Conservation (phyloP, 768 basidiomycete genomes). For the Lactarius quietus region DNA sequence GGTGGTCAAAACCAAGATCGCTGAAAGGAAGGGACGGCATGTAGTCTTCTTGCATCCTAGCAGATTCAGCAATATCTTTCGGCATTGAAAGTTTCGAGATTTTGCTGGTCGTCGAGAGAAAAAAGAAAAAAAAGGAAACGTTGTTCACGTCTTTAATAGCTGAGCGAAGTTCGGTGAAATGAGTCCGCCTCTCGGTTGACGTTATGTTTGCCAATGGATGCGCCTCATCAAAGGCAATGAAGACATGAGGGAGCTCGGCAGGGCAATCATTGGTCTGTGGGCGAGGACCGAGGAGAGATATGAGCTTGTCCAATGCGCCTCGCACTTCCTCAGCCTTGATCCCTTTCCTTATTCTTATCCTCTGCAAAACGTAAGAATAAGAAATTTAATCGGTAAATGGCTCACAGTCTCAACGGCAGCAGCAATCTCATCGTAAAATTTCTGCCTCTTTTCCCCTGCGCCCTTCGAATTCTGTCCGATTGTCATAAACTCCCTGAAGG, state of each 20-base stretch:
- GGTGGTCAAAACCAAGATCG: not conserved
- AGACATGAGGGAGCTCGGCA: too few relatives aligned
- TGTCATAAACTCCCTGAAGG: not conserved
- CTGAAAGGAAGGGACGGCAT: not conserved
- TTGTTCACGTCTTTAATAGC: not conserved
- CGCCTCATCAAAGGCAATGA: conserved; percentile 3
- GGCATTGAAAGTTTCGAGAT: too few relatives aligned
- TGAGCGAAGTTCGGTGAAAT: not conserved
- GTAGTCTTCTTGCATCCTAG: too few relatives aligned
- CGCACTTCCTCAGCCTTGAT: accelerated
- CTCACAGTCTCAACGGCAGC: not conserved
- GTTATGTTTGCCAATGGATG: not conserved
- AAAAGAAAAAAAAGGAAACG: not conserved
- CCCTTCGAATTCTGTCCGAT: not conserved
- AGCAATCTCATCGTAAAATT: not conserved
- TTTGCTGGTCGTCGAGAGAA: not conserved
- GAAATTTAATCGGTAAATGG: not conserved
- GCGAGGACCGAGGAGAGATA: not conserved
- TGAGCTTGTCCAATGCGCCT: not conserved
- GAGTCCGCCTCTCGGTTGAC: too few relatives aligned
- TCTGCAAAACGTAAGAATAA: not conserved
- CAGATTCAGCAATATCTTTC: too few relatives aligned
- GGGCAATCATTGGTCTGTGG: too few relatives aligned
- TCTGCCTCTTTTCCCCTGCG: not conserved
- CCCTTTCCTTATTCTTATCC: too few relatives aligned